Evolutionary conservation across 2,329 filamentous ascomycete genomes (phyloP), one percentile per base, ranked within the genome.

Genomic region (Botrytis fragariae): DNA sequence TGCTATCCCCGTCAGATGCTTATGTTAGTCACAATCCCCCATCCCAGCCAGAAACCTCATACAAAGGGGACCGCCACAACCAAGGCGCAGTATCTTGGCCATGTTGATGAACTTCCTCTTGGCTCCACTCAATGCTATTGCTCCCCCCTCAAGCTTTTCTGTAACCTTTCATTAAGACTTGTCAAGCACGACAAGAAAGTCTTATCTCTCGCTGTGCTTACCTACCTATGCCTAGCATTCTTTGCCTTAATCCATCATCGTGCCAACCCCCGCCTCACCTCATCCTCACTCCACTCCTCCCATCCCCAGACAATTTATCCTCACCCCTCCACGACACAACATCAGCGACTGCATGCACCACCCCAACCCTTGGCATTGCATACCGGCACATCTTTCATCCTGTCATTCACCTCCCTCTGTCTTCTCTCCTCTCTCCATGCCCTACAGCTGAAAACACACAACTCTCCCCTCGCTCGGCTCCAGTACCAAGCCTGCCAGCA

Each of bases 31-130:
- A 69, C 65, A 69, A 42, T 39, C 51, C 29, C 42, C n/a, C 6
- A 29, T 20, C 20, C 64, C 44, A 37, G 45, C 42, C 48, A 37
- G 35, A 45, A 48, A 51, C 54, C 35, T 70, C 32, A 71, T 32
- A 65, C 35, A 69, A 59, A 60, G 51, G 18, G 54, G 39, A 69
- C 45, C 37, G 45, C 45, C 29, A 60, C 67, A 60, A 60, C 39
- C 60, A 71, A 63, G 69, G 69, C 69, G 59, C 69, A 71, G 69
- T 18, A 12, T 22, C 69, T 65, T 71, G 69, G 69, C 59, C 39
- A 35, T n/a, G 32, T 51, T n/a, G n/a, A 71, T 25, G 12, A n/a
- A 54, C 25, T 4, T 71, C 69, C 29, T 71, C 69, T 71, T 71
- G 69, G 69, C 69, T 64, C 69, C 69, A 71, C 44, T 71, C 35